Conservation (phyloP, 148 eudicot species). For the Suaeda aralocaspica region DNA sequence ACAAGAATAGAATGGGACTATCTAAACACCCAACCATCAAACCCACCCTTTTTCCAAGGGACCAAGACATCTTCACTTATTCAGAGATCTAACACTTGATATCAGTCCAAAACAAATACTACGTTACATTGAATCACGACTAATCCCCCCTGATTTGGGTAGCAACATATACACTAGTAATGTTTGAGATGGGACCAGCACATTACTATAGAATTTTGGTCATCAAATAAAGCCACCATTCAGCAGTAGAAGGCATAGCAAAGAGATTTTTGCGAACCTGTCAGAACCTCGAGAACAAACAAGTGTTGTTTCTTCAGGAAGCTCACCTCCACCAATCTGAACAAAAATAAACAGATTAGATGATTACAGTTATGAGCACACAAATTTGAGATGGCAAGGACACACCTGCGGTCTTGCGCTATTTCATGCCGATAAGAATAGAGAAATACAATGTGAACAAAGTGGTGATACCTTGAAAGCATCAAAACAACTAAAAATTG, state of each 20-base stretch:
- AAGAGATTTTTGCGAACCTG: constrained; percentile 52
- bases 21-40: constrained; percentile 7
- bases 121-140: too few species aligned
- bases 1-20: constrained; percentile 12
- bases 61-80: too few species aligned
- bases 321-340: constrained; percentile 93
- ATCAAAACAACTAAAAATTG: not conserved
- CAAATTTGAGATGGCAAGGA: constrained; percentile 11
- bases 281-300: constrained; percentile 83
- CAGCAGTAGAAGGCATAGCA: constrained; percentile 9
- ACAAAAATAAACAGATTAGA: constrained; percentile 24
- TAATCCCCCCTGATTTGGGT: constrained; percentile 6
- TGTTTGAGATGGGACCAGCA: not conserved
- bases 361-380: not conserved
- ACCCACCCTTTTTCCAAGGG: too few species aligned
- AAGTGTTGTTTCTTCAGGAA: constrained; percentile 90
- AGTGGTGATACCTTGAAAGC: not conserved
- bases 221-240: constrained; percentile 7
- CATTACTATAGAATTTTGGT: not conserved
- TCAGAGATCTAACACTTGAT: not conserved
- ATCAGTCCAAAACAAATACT: too few species aligned
- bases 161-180: constrained; percentile 2
- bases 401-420: not conserved
- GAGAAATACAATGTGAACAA: not conserved
- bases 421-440: not conserved